phyloP scores from a whole-genome alignment of 2,329 filamentous ascomycete genomes.

The Aspergillus sp. region DNA sequence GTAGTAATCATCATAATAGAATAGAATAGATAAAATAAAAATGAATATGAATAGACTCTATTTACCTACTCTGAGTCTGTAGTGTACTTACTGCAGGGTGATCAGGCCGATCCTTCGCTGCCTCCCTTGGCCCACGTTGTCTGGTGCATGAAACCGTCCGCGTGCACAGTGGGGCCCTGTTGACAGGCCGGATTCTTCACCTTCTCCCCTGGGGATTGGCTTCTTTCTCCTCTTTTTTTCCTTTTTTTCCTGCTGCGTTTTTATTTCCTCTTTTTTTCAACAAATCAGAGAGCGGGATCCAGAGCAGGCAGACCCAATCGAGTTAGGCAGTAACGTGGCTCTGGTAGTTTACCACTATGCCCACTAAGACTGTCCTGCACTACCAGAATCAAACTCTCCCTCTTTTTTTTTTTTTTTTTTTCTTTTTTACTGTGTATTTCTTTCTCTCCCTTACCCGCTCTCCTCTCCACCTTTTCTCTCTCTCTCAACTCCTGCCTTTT shows the following conservation, averaged over 20 bases:
- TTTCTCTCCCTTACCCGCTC: slow-evolving; percentile 2
- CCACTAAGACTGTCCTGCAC: no score
- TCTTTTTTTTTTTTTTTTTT: slow-evolving; percentile 4
- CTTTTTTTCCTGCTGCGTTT: slow-evolving; percentile 4
- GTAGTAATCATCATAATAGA: not conserved
- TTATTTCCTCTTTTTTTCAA: slow-evolving; percentile 3
- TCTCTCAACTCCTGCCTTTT: slow-evolving; percentile 5
- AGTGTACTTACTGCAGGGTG: not conserved
- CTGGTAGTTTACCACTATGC: no score
- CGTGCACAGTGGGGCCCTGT: slow-evolving; percentile 33
- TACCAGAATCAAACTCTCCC: not conserved
- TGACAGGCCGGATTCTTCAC: slow-evolving; percentile 33
- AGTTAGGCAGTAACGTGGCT: no score
- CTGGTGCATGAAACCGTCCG: slow-evolving; percentile 34
- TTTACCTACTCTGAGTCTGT: no score
- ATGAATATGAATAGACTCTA: no score
- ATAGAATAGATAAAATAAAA: no score
- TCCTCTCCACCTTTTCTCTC: not conserved
- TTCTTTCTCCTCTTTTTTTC: slow-evolving; percentile 4
- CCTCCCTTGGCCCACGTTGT: slow-evolving; percentile 32
- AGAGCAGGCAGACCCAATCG: no score
- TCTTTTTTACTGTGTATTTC: slow-evolving; percentile 2
- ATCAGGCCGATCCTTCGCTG: not conserved
- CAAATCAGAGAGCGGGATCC: no score
- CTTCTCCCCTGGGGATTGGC: slow-evolving; percentile 1